Evolutionary conservation across 2,329 filamentous ascomycete species (phyloP).

Genomic region (Colletotrichum noveboracense): DNA sequence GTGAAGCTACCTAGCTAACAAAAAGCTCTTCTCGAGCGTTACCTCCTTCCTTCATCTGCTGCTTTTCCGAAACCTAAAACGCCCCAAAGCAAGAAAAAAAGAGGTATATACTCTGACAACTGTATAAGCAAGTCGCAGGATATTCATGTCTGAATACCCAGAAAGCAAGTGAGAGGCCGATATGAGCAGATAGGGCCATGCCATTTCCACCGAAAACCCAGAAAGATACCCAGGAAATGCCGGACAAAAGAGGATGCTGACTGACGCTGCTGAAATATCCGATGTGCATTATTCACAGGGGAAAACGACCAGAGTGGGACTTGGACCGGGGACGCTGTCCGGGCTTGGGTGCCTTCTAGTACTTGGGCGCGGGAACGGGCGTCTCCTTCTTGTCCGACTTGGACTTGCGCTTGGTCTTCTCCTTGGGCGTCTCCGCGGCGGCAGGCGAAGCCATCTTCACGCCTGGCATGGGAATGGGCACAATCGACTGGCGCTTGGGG

Average conservation of each 20-base stretch:
- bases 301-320: background rate
- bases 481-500: constrained; percentile 2
- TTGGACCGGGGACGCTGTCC: background rate
- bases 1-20: background rate
- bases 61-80: constrained; percentile 18
- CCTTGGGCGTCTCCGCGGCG: constrained; percentile 21
- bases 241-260: background rate
- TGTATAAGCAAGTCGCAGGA: background rate
- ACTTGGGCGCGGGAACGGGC: constrained; percentile 23
- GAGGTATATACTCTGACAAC: constrained; percentile 16
- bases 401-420: constrained; percentile 23
- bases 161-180: background rate
- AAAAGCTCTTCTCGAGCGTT: background rate
- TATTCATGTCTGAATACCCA: background rate
- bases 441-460: background rate
- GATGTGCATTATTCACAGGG: background rate
- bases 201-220: background rate
- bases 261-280: background rate
- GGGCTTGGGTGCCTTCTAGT: background rate
- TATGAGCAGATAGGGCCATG: background rate
- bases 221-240: background rate
- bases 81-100: constrained; percentile 15
- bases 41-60: constrained; percentile 16
- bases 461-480: constrained; percentile 1
- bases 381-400: constrained; percentile 29